Evolutionary conservation across 257 asterid species (phyloP).

Genomic region (Solanum chiquidenum): DNA sequence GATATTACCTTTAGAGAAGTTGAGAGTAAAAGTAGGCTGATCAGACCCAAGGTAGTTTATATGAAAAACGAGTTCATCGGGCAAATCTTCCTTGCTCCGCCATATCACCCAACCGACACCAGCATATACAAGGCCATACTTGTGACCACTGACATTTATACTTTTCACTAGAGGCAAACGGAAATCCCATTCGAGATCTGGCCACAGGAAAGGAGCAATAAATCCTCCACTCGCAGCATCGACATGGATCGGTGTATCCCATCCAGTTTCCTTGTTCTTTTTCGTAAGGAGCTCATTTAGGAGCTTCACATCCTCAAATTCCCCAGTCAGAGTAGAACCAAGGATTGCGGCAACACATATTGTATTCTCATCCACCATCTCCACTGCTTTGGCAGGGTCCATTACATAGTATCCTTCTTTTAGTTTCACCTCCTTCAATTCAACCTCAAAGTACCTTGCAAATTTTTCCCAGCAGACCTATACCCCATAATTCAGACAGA

Average conservation of each 20-base stretch:
- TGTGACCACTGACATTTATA: conserved; percentile 76
- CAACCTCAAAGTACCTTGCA: conserved; percentile 73
- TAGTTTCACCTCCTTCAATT: conserved; percentile 62
- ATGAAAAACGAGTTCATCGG: conserved; percentile 63
- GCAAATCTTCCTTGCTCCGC: conserved; percentile 58
- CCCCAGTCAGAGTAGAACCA: conserved; percentile 71
- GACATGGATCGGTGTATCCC: conserved; percentile 74
- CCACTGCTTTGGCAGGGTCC: conserved; percentile 62
- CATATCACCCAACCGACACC: conserved; percentile 81
- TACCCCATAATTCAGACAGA: neutral
- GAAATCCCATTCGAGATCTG: conserved; percentile 78
- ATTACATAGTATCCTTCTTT: conserved; percentile 58
- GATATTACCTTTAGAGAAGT: conserved; percentile 58
- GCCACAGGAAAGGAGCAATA: conserved; percentile 60
- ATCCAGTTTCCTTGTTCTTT: conserved; percentile 58
- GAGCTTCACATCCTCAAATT: conserved; percentile 71
- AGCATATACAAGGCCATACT: conserved; percentile 70
- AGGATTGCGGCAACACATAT: conserved; percentile 71
- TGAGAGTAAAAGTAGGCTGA: conserved; percentile 78
- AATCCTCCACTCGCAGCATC: conserved; percentile 93
- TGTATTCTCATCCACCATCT: conserved; percentile 70
- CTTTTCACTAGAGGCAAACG: conserved; percentile 70
- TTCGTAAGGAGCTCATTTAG: conserved; percentile 41
- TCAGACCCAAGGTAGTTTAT: conserved; percentile 73
- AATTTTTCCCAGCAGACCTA: conserved; percentile 86